phyloP scores from a whole-genome alignment of 257 asterid genomes.

The Nicotiana noctiflora region DNA sequence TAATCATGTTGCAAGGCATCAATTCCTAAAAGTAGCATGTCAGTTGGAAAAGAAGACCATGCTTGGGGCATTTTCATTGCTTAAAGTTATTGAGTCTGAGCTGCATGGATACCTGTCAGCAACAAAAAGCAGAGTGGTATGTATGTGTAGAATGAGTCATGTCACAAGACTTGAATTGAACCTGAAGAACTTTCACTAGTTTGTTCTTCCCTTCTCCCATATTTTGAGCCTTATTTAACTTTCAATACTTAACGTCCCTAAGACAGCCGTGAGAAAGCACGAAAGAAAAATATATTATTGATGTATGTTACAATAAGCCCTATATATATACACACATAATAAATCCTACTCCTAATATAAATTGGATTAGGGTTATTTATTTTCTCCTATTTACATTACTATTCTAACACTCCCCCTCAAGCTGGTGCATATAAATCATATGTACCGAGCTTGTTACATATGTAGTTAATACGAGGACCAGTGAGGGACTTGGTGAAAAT shows the following conservation, averaged over 20 bases:
- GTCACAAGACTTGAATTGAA: not conserved
- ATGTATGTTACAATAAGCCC: too few relatives aligned
- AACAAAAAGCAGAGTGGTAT: constrained; percentile 87
- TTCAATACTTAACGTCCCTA: not conserved
- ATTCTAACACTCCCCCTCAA: too few relatives aligned
- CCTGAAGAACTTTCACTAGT: not conserved
- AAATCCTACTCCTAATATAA: too few relatives aligned
- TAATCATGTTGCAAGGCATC: constrained; percentile 83
- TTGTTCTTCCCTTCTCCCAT: not conserved
- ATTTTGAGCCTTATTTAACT: not conserved
- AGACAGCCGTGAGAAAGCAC: too few relatives aligned
- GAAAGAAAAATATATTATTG: too few relatives aligned
- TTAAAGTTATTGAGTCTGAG: constrained; percentile 86
- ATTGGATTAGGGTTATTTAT: too few relatives aligned
- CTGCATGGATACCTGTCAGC: constrained; percentile 91
- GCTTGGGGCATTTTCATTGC: constrained; percentile 89
- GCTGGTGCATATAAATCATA: too few relatives aligned
- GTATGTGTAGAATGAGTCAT: constrained; percentile 6
- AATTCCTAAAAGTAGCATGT: constrained; percentile 83
- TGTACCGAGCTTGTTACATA: too few relatives aligned
- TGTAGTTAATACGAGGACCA: too few relatives aligned
- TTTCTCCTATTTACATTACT: too few relatives aligned
- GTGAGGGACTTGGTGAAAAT: too few relatives aligned
- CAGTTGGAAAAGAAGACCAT: constrained; percentile 90
- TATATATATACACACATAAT: too few relatives aligned